Base-by-base conservation (phyloP, 495 filamentous ascomycete species). In the Amniculicola lignicola region DNA sequence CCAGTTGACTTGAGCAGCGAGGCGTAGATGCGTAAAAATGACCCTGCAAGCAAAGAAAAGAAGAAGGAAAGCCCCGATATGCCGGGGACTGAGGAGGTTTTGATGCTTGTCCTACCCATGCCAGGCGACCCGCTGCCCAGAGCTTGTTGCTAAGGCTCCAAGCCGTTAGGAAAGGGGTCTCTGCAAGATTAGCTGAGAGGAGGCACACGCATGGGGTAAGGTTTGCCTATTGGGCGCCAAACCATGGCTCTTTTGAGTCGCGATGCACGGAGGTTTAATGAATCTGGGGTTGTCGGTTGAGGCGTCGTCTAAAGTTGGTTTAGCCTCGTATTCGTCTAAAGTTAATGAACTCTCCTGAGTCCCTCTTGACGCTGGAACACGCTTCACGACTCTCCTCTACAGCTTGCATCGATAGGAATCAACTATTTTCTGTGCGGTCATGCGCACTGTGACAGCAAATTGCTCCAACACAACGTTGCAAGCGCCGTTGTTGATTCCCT, bases 11-110 rank as follows among this genome's bases (percentile, higher is more conserved):
- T 59, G 55, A 52, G 18, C 14, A 23, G 41, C 43, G 57, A 61
- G 53, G 52, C 53, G 51, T 29, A 38, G 49, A 48, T 28, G 25
- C 49, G 47, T 57, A 45, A 36, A 42, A 23, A 54, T 41, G 56
- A n/a, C 50, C 56, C 51, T 63, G 61, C 47, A 40, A 16, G 43
- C 18, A 41, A 47, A 45, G 58, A 54, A 52, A 27, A 43, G 44
- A 61, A 23, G n/a, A n/a, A n/a, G 42, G 15, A 57, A 57, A 47
- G 47, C 31, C 52, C 29, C 44, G 21, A 40, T n/a, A n/a, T 35
- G n/a, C 25, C 12, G 46, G 56, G 55, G 18, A 48, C 7, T 2
- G 29, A 14, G 22, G 36, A 19, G 38, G 61, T 64, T 64, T 64
- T 64, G 56, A 60, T 44, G 48, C 38, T 23, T n/a, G 31, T 19